Percentiles rank a stretch among this genome's conserved stretches.
Conservation (phyloP, 2,329 filamentous ascomycete species). For the Fusarium sp. region DNA sequence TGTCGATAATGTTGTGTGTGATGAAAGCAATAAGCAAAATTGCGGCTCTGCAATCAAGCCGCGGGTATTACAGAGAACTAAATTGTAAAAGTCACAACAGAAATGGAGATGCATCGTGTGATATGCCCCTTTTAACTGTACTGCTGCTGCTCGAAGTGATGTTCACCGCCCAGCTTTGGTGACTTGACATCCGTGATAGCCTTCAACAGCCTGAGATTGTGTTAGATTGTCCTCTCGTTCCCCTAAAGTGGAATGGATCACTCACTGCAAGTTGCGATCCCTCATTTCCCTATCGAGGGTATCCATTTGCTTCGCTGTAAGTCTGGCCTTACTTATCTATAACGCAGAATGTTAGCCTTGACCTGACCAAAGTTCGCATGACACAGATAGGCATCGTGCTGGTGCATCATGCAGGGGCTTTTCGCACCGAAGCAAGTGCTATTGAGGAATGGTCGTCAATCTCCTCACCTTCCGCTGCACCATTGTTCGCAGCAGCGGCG, state of each 20-base stretch:
- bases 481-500: conserved; percentile 52
- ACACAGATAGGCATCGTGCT: conserved; percentile 41
- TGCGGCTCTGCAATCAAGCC: conserved; percentile 37
- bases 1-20: conserved; percentile 24
- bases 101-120: conserved; percentile 23
- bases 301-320: conserved; percentile 63
- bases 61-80: conserved; percentile 49
- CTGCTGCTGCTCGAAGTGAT: conserved; percentile 35
- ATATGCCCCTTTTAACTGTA: conserved; percentile 30
- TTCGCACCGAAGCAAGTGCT: conserved; percentile 76
- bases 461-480: conserved; percentile 69
- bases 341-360: conserved; percentile 37
- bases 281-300: conserved; percentile 69
- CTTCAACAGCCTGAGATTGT: conserved; percentile 39
- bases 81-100: conserved; percentile 35
- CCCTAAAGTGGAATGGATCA: conserved; percentile 39
- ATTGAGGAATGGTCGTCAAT: conserved; percentile 72
- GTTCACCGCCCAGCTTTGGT: conserved; percentile 30
- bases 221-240: conserved; percentile 15
- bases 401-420: conserved; percentile 61
- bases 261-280: conserved; percentile 64
- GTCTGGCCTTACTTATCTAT: conserved; percentile 60
- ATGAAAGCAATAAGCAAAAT: conserved; percentile 43
- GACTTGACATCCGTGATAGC: conserved; percentile 47
- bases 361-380: conserved; percentile 17